phyloP scores from a whole-genome alignment of 2,329 filamentous ascomycete genomes.

The Cordyceps farinosa region DNA sequence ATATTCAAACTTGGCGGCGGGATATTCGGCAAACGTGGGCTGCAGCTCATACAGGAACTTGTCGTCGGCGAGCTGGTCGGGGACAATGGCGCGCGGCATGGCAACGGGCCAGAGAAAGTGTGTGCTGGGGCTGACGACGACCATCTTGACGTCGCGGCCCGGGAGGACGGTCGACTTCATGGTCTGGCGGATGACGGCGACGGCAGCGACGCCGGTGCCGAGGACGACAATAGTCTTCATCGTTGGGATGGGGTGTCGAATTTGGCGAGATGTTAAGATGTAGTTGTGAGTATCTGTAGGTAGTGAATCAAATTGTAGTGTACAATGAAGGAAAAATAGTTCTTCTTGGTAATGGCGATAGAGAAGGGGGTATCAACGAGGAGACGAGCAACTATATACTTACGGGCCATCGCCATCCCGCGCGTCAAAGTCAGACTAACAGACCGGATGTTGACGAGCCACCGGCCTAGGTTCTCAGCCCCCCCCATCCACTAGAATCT shows the following conservation, averaged over 20 bases:
- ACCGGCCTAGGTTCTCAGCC: background rate
- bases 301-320: background rate
- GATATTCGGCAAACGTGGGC: slow-evolving; percentile 47
- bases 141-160: slow-evolving; percentile 39
- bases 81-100: slow-evolving; percentile 45
- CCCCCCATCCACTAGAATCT: no score
- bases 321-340: background rate
- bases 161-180: slow-evolving; percentile 42
- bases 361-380: background rate
- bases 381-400: slow-evolving; percentile 1
- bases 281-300: background rate
- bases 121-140: slow-evolving; percentile 45
- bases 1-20: slow-evolving; percentile 47
- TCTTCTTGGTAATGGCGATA: background rate
- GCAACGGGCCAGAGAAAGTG: slow-evolving; percentile 50
- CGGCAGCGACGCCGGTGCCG: slow-evolving; percentile 45
- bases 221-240: slow-evolving; percentile 46
- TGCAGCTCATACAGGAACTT: slow-evolving; percentile 34
- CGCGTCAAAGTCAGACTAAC: background rate
- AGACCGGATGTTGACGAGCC: background rate
- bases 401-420: background rate
- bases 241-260: background rate
- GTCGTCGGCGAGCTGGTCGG: slow-evolving; percentile 42
- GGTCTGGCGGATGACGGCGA: slow-evolving; percentile 49
- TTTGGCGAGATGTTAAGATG: background rate